Conservation (phyloP, 495 filamentous ascomycete genomes). For the Usnea hakonensis region DNA sequence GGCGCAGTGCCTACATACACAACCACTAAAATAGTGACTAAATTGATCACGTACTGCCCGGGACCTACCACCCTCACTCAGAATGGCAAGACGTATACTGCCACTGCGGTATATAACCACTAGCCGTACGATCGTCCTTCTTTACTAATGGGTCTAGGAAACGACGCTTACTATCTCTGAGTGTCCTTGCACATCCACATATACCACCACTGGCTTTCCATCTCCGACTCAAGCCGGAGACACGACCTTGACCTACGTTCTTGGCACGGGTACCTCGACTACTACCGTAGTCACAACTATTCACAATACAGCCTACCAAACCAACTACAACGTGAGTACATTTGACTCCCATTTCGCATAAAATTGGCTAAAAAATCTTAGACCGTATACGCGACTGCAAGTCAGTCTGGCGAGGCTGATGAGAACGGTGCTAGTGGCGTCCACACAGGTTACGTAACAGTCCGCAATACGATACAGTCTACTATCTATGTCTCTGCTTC, state of each 20-base stretch:
- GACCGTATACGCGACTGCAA: slow-evolving; percentile 23
- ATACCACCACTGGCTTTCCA: slow-evolving; percentile 12
- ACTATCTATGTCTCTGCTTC: slow-evolving; percentile 25
- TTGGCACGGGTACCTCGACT: slow-evolving; percentile 45
- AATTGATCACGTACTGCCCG: slow-evolving; percentile 10
- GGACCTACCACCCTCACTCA: slow-evolving; percentile 45
- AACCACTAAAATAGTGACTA: slow-evolving; percentile 12
- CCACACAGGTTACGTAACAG: not conserved
- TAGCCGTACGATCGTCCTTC: not conserved
- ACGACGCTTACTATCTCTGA: slow-evolving; percentile 26
- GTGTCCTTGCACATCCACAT: slow-evolving; percentile 14
- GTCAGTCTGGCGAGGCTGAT: not conserved
- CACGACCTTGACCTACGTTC: slow-evolving; percentile 54
- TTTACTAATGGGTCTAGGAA: slow-evolving; percentile 10
- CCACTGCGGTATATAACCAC: slow-evolving; percentile 51
- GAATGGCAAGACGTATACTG: slow-evolving; percentile 66
- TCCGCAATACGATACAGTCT: slow-evolving; percentile 11
- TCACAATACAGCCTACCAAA: slow-evolving; percentile 38
- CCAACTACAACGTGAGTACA: slow-evolving; percentile 21
- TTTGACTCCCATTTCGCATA: not conserved
- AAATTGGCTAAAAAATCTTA: not conserved
- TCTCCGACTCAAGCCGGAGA: slow-evolving; percentile 30
- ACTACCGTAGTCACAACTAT: slow-evolving; percentile 52
- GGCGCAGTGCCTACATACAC: slow-evolving; percentile 11
- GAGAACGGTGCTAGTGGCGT: not conserved